These are phyloP conservation scores for Lactifluus pinguis DNA, from an alignment of 768 basidiomycete genomes.

Conservation along the genomic window DNA sequence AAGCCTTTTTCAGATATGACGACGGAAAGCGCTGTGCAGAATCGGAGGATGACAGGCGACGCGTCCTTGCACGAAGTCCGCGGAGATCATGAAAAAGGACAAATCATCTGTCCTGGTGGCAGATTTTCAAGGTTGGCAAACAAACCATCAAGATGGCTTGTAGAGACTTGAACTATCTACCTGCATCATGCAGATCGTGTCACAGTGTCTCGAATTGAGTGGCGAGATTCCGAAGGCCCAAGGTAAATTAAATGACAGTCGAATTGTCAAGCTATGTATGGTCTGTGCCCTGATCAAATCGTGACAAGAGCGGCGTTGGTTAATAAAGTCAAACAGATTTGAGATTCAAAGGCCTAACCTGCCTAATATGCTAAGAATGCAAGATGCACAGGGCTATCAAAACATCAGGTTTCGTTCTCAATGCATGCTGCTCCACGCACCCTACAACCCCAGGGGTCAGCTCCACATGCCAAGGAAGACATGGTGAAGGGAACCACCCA, in stretches of 20 bases:
- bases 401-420: no score
- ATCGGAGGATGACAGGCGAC: no score
- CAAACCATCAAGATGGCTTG: not conserved
- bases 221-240: not conserved
- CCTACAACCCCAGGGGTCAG: not conserved
- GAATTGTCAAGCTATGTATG: not conserved
- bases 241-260: not conserved
- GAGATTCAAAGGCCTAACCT: not conserved
- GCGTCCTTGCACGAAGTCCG: no score
- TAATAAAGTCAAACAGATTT: not conserved
- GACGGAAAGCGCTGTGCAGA: no score
- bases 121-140: conserved; percentile 20
- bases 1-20: no score
- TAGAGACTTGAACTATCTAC: not conserved
- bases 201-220: not conserved
- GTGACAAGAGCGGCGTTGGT: not conserved
- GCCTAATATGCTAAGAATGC: not conserved
- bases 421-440: not conserved
- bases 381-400: not conserved
- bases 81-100: no score
- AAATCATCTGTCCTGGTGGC: conserved; percentile 19
- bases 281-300: not conserved
- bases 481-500: not conserved
- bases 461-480: not conserved
- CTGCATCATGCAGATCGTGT: not conserved